phyloP scores from a whole-genome alignment of 2,329 filamentous ascomycete species.

The Fusarium burgessii region DNA sequence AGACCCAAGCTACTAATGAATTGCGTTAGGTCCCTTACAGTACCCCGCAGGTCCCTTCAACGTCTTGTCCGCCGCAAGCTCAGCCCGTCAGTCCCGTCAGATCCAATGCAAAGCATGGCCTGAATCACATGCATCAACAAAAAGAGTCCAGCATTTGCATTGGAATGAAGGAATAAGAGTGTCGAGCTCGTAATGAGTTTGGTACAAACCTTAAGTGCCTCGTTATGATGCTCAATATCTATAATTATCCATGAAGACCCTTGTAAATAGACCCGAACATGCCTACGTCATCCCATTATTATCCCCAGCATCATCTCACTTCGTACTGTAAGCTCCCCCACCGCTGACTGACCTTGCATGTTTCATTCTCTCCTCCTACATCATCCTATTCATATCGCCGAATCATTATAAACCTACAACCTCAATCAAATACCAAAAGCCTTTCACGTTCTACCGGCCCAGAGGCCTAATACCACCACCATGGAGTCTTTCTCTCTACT shows the following conservation, averaged over 20 bases:
- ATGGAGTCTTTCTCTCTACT: constrained; percentile 65
- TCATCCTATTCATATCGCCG: constrained; percentile 13
- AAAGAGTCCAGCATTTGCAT: not conserved
- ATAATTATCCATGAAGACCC: constrained; percentile 12
- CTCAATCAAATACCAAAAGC: not conserved
- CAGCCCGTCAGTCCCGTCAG: not conserved
- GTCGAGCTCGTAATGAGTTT: not conserved
- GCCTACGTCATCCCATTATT: constrained; percentile 39
- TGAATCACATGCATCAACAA: constrained; percentile 23
- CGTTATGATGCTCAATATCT: constrained; percentile 1
- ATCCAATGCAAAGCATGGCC: not conserved
- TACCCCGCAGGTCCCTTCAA: constrained; percentile 35
- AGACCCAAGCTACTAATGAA: not conserved
- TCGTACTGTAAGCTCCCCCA: constrained; percentile 39
- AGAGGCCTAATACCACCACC: constrained; percentile 21
- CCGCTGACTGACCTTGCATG: constrained; percentile 25
- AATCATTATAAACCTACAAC: not conserved
- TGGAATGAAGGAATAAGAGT: not conserved
- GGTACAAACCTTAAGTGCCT: not conserved
- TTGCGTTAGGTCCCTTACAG: constrained; percentile 3
- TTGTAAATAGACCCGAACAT: constrained; percentile 24
- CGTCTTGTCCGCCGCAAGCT: not conserved
- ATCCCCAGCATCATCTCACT: constrained; percentile 34
- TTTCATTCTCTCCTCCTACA: constrained; percentile 26
- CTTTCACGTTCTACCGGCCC: constrained; percentile 15